Conservation (phyloP, 1,284 basidiomycete species). For the Amanita bisporigera region DNA sequence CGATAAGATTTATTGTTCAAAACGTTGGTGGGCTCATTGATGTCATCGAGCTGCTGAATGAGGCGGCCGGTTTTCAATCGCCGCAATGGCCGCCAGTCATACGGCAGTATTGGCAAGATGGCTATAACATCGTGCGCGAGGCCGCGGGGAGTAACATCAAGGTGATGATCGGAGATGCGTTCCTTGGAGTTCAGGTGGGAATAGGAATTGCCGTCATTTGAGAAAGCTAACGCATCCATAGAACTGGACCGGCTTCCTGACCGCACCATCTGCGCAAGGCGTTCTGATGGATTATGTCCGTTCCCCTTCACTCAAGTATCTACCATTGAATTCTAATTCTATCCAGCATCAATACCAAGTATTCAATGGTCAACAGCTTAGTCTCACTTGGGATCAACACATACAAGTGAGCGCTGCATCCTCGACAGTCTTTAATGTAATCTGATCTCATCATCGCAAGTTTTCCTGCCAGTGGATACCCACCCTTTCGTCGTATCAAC, state of each 20-base stretch:
- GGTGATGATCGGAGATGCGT: constrained; percentile 78
- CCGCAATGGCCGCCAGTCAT: constrained; percentile 50
- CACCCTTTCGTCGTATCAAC: constrained; percentile 48
- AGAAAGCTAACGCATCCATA: constrained; percentile 29
- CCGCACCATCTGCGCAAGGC: constrained; percentile 53
- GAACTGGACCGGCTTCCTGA: constrained; percentile 69
- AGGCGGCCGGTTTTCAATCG: constrained; percentile 59
- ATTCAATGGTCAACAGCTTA: constrained; percentile 66
- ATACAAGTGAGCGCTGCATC: constrained; percentile 48
- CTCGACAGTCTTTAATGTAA: constrained; percentile 1
- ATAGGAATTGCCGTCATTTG: background rate
- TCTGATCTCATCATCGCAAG: constrained; percentile 30
- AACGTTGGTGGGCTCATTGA: constrained; percentile 62
- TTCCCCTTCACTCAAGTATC: constrained; percentile 7
- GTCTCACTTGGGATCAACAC: constrained; percentile 60
- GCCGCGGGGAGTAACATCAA: constrained; percentile 52
- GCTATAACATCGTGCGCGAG: constrained; percentile 59
- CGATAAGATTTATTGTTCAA: constrained; percentile 61
- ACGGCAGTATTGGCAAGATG: constrained; percentile 59
- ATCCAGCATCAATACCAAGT: constrained; percentile 79
- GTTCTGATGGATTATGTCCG: constrained; percentile 68
- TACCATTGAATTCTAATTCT: background rate
- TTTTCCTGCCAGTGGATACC: constrained; percentile 52
- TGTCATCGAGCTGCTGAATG: constrained; percentile 69
- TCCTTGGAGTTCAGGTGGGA: constrained; percentile 61